phyloP scores from a whole-genome alignment of 2,329 filamentous ascomycete genomes.

The Fusarium tanahbumbuense region DNA sequence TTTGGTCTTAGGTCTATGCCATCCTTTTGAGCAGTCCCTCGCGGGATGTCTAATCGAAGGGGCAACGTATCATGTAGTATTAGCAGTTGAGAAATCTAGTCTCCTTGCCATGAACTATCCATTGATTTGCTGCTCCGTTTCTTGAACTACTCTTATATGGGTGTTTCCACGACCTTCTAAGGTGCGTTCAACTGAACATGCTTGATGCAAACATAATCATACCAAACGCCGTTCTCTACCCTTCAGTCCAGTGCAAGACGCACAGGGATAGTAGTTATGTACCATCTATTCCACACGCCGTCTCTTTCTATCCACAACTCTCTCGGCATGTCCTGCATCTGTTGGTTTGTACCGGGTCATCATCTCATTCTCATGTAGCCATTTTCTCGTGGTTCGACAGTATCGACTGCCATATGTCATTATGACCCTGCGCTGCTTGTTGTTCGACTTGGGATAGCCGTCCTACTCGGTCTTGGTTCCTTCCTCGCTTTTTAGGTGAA shows the following conservation, averaged over 20 bases:
- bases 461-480: constrained; percentile 41
- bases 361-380: constrained; percentile 30
- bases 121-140: constrained; percentile 20
- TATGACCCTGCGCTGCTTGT: constrained; percentile 20
- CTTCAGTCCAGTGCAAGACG: constrained; percentile 17
- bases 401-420: constrained; percentile 25
- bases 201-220: constrained; percentile 27
- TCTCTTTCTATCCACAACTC: constrained; percentile 38
- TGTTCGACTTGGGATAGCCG: constrained; percentile 14
- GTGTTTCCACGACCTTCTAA: constrained; percentile 6
- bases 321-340: constrained; percentile 31
- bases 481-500: constrained; percentile 59
- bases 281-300: constrained; percentile 33
- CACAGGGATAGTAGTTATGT: constrained; percentile 13
- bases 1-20: background rate
- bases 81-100: background rate
- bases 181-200: constrained; percentile 26
- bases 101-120: constrained; percentile 9
- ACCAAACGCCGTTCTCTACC: constrained; percentile 33
- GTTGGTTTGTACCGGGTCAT: constrained; percentile 14
- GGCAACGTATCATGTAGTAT: background rate
- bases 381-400: constrained; percentile 30
- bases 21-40: background rate
- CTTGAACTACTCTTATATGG: constrained; percentile 18
- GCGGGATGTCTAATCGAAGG: background rate